Percentiles rank a stretch among this genome's conserved stretches.
phyloP scores from a whole-genome alignment of 139 green algal species.

The Chlorella sp. region DNA sequence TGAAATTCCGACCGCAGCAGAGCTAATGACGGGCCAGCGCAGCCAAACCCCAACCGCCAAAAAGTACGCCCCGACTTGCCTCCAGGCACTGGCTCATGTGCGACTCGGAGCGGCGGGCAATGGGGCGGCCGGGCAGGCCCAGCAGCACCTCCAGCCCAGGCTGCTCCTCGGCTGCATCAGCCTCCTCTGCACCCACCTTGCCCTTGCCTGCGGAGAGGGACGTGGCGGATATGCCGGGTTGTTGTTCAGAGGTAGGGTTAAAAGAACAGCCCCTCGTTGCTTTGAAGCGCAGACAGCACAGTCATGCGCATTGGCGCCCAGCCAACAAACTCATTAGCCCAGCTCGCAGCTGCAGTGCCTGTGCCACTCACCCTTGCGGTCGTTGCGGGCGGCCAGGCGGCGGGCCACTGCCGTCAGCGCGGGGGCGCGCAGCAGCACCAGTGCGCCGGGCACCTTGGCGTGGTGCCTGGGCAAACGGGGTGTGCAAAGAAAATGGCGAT shows the following conservation, averaged over 20 bases:
- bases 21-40: too few relatives aligned
- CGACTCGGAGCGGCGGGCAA: slow-evolving; percentile 43
- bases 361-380: slow-evolving; percentile 16
- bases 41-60: too few relatives aligned
- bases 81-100: slow-evolving; percentile 70
- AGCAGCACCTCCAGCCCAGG: slow-evolving; percentile 79
- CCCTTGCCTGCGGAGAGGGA: slow-evolving; percentile 51
- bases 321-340: neutral
- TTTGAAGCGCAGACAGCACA: neutral
- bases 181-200: slow-evolving; percentile 32
- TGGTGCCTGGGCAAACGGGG: slow-evolving; percentile 48
- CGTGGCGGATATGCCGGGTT: neutral
- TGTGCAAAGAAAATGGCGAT: too few relatives aligned
- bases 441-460: slow-evolving; percentile 50
- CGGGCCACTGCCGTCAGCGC: slow-evolving; percentile 9
- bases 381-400: slow-evolving; percentile 7
- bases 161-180: slow-evolving; percentile 10
- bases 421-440: slow-evolving; percentile 65
- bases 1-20: too few relatives aligned
- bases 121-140: slow-evolving; percentile 47
- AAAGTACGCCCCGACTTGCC: too few relatives aligned
- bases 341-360: neutral
- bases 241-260: neutral
- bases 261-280: neutral
- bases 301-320: neutral